phyloP scores from a whole-genome alignment of 129 eudicot genomes.

The Ambrosia artemisiifolia region DNA sequence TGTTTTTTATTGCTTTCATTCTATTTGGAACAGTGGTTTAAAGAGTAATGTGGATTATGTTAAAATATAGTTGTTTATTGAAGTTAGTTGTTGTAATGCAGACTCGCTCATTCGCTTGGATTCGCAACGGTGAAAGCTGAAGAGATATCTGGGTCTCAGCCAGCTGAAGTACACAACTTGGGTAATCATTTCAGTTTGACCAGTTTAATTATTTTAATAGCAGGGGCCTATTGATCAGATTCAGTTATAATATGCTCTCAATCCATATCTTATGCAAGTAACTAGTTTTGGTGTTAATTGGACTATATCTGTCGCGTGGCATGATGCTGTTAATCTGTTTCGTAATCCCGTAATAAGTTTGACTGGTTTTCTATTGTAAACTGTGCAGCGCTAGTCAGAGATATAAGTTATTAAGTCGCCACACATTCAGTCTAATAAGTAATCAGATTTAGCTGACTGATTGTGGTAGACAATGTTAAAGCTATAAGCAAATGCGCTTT shows the following conservation, averaged over 20 bases:
- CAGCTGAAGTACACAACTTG: conserved; percentile 88
- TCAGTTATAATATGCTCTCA: background rate
- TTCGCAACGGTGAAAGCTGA: conserved; percentile 84
- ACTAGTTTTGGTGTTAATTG: background rate
- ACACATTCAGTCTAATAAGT: conserved; percentile 12
- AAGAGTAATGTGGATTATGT: background rate
- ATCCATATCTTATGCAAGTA: no score
- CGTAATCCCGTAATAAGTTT: background rate
- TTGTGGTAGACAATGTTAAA: background rate
- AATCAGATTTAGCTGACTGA: background rate
- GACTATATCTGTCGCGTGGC: background rate
- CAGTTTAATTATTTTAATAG: background rate
- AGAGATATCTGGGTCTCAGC: conserved; percentile 74
- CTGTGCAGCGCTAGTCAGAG: conserved; percentile 6
- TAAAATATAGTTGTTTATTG: background rate
- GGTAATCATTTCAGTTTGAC: conserved; percentile 42
- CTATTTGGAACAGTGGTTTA: background rate
- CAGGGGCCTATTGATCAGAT: background rate
- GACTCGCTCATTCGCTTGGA: conserved; percentile 59
- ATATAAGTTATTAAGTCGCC: background rate
- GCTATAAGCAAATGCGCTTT: background rate
- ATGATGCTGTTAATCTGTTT: conserved; percentile 11
- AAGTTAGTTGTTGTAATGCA: conserved; percentile 32
- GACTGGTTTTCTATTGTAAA: background rate
- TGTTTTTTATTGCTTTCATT: background rate